Percentiles rank a stretch among this genome's conserved stretches.
Evolutionary conservation across 139 green algal genomes (phyloP).

Genomic region (Volvox africanus): DNA sequence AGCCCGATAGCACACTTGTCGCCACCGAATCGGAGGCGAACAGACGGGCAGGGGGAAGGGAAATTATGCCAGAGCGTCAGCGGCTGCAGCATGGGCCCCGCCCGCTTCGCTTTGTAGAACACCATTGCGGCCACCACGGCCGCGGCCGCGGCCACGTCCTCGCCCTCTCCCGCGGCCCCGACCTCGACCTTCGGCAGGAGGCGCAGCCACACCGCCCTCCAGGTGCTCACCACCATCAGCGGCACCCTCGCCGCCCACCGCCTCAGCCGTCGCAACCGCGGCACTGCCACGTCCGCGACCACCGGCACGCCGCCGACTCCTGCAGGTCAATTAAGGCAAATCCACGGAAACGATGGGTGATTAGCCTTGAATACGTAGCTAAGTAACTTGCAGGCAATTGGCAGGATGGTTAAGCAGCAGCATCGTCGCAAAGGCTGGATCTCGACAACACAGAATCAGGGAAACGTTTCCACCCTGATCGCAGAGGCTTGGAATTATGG

Average conservation of each 20-base stretch:
- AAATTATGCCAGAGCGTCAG: slow-evolving; percentile 3
- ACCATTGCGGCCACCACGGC: not conserved
- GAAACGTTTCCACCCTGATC: not conserved
- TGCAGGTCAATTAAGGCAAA: not conserved
- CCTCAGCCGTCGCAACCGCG: not conserved
- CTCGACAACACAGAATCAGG: not conserved
- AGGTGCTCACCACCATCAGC: not conserved
- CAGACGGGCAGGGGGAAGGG: too few species aligned
- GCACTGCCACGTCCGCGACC: not conserved
- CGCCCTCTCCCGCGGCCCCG: slow-evolving; percentile 17
- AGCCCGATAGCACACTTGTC: too few species aligned
- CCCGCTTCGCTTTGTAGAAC: not conserved
- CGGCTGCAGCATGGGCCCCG: slow-evolving; percentile 1
- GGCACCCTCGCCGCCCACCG: not conserved
- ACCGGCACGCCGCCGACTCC: not conserved
- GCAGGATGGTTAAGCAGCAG: not conserved
- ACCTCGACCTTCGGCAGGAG: not conserved
- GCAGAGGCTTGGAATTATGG: not conserved
- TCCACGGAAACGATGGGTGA: not conserved
- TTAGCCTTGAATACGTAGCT: not conserved
- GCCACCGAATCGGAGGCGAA: too few species aligned
- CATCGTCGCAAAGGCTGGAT: not conserved
- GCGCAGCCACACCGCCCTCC: not conserved
- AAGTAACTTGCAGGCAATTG: not conserved
- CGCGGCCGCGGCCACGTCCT: slow-evolving; percentile 7